Percentiles rank a stretch among this genome's conserved stretches.
Evolutionary conservation across 2,329 filamentous ascomycete genomes (phyloP).

Genomic region (Elsinoe batatas): DNA sequence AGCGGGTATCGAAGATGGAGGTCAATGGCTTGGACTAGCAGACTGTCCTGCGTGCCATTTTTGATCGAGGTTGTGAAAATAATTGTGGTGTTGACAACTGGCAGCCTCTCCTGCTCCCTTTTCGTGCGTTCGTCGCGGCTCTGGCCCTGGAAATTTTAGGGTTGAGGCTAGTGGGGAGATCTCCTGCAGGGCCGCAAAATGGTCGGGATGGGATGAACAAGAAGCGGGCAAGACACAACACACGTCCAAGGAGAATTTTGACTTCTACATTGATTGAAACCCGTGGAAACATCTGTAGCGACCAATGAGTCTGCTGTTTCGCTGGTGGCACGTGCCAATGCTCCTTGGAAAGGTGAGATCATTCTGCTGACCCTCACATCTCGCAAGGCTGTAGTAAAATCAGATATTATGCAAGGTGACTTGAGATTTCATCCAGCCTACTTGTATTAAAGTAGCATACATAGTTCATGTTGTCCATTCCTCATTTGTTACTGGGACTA

Average conservation of each 20-base stretch:
- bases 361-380: too few species aligned
- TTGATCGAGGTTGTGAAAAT: neutral
- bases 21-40: neutral
- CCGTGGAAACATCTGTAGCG: neutral
- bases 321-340: too few species aligned
- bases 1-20: neutral
- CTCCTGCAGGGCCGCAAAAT: slow-evolving; percentile 2
- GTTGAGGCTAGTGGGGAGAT: slow-evolving; percentile 11
- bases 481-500: too few species aligned
- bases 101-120: slow-evolving; percentile 10
- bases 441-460: too few species aligned
- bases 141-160: slow-evolving; percentile 6
- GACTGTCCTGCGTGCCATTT: neutral
- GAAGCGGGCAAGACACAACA: too few species aligned
- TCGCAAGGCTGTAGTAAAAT: too few species aligned
- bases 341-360: too few species aligned
- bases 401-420: too few species aligned
- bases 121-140: slow-evolving; percentile 10
- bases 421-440: too few species aligned
- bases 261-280: neutral
- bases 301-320: too few species aligned
- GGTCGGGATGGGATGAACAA: neutral
- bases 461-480: too few species aligned
- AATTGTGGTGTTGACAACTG: neutral
- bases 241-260: neutral